Evolutionary conservation across 2,329 filamentous ascomycete species (phyloP), one percentile per base, ranked within the genome.

Genomic region (Cyphellophora attinorum): DNA sequence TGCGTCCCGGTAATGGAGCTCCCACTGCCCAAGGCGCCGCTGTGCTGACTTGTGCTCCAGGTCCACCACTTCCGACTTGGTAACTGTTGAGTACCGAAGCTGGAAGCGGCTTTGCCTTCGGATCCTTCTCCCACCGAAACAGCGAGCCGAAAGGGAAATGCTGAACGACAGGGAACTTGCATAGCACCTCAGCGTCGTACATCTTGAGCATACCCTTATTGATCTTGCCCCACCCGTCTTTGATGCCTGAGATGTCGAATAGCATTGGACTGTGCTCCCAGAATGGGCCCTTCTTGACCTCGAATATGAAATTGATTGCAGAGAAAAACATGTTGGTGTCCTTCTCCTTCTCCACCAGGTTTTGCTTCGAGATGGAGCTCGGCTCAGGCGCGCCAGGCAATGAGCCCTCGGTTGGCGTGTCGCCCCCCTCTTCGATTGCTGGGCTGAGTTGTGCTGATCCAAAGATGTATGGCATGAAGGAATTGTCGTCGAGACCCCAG

Each of bases 121-220:
- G 79, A 51, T 86, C 79, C 30, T 57, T 60, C 2, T 84, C 76
- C 80, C 81, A 89, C 23, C 72, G 74, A 53, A 89, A 85, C n/a
- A 91, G 62, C 5, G 78, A 81, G 16, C 84, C 84, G 47, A 91
- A 89, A 3, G 72, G 74, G 47, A 91, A 96, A 59, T 98, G 91
- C 60, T 98, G 91, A n/a, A 98, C 85, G 3, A 98, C 91, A 3
- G 91, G 91, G 53, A 95, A 95, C 58, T 98, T 98, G 25, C 83
- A 85, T 11, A 98, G 68, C 3, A 98, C 91, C 63, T 98, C 91
- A 12, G 85, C 91, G 47, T 93, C 86, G 64, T 89, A 98, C 91
- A 98, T 98, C 61, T 96, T 98, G 51, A 98, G 76, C 91, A 98
- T 96, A 33, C 91, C 91, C 79, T 88, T 88, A 61, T 98, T 96